phyloP scores from a whole-genome alignment of 2,329 filamentous ascomycete genomes.

The Pestalotiopsis sp. region DNA sequence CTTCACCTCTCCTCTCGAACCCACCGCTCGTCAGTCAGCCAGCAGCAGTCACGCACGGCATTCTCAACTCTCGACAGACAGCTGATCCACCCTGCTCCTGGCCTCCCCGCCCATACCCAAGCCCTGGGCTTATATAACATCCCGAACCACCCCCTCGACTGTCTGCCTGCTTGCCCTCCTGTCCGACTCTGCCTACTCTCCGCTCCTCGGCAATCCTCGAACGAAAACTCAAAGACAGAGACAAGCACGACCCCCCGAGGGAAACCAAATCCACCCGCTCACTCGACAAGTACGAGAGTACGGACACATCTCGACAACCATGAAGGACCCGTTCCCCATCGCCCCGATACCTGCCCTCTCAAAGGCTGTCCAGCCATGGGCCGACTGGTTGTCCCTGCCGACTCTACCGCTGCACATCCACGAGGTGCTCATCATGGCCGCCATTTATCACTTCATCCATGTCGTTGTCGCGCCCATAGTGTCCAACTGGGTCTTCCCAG shows the following conservation, averaged over 20 bases:
- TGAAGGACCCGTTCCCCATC: constrained; percentile 76
- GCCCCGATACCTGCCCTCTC: constrained; percentile 60
- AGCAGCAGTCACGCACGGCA: not conserved
- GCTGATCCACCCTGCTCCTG: not conserved
- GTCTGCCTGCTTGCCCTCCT: no score
- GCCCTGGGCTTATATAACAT: not conserved
- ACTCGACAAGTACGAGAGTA: no score
- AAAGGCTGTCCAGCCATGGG: constrained; percentile 62
- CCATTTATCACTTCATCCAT: constrained; percentile 71
- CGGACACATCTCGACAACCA: constrained; percentile 35
- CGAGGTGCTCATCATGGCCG: constrained; percentile 69
- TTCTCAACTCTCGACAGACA: not conserved
- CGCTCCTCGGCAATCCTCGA: no score
- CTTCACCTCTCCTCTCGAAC: not conserved
- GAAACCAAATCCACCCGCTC: not conserved
- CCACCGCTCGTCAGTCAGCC: not conserved
- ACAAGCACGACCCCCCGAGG: no score
- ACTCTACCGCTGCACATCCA: constrained; percentile 78
- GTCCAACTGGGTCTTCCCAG: constrained; percentile 63
- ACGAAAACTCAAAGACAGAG: no score
- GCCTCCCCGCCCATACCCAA: not conserved
- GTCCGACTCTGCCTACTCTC: no score
- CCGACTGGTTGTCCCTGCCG: constrained; percentile 62
- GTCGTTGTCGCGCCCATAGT: constrained; percentile 67
- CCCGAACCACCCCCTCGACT: not conserved